Evolutionary conservation across 345 rosid genomes (phyloP).

Genomic region (Citrus reticulata): DNA sequence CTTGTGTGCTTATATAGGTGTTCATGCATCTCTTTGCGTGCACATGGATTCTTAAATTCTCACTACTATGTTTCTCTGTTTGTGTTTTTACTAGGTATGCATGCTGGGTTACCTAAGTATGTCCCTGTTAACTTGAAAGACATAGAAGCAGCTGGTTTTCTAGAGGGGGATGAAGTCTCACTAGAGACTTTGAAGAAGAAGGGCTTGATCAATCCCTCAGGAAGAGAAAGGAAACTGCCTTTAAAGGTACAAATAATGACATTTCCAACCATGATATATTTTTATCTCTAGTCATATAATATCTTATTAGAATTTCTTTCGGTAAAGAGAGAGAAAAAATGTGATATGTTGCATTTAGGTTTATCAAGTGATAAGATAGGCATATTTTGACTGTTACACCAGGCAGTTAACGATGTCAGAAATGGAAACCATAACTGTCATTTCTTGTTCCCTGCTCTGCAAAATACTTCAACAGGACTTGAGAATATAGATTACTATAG

Average conservation of each 20-base stretch:
- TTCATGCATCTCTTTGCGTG: not conserved
- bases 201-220: slow-evolving; percentile 90
- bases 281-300: no score
- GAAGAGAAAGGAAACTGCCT: slow-evolving; percentile 92
- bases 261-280: no score
- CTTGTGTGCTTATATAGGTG: not conserved
- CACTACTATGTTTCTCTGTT: slow-evolving; percentile 5
- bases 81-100: slow-evolving; percentile 62
- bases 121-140: slow-evolving; percentile 79
- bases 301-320: not conserved
- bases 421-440: not conserved
- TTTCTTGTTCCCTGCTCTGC: no score
- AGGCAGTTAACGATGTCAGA: not conserved
- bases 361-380: not conserved
- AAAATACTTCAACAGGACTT: not conserved
- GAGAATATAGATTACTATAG: not conserved
- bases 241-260: slow-evolving; percentile 50
- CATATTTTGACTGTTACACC: not conserved
- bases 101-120: slow-evolving; percentile 71
- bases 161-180: slow-evolving; percentile 88
- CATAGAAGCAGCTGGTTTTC: slow-evolving; percentile 74
- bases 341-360: not conserved
- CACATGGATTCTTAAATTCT: not conserved
- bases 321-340: not conserved
- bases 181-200: slow-evolving; percentile 66